Percentiles rank a stretch among this genome's conserved stretches.
Evolutionary conservation across 352 stramenopile species (phyloP).

Genomic region (Phytophthora sojae): DNA sequence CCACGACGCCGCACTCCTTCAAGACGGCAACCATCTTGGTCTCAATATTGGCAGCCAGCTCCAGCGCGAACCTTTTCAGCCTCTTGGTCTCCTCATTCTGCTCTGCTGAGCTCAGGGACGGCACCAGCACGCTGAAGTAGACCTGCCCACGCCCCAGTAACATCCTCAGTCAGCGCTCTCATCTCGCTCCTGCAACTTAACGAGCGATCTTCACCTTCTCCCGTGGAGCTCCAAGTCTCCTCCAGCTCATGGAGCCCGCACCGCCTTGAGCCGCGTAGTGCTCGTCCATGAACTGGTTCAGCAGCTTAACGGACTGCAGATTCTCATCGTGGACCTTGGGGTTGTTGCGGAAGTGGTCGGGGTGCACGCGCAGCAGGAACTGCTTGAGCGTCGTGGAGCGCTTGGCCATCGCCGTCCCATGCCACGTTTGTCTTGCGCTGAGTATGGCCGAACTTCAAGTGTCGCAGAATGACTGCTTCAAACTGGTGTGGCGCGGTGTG

Average conservation of each 20-base stretch:
- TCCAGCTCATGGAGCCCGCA: constrained; percentile 17
- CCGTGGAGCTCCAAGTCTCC: constrained; percentile 6
- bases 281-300: constrained; percentile 80
- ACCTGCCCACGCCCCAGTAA: constrained; percentile 28
- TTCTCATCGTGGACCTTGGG: constrained; percentile 75
- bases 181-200: background rate
- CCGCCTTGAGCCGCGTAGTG: constrained; percentile 31
- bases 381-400: constrained; percentile 70
- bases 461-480: constrained; percentile 21
- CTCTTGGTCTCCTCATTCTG: constrained; percentile 10
- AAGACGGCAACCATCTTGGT: constrained; percentile 57
- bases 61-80: constrained; percentile 60
- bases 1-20: constrained; percentile 53
- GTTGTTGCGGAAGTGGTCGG: constrained; percentile 69
- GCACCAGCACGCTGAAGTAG: constrained; percentile 48
- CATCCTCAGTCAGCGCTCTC: background rate
- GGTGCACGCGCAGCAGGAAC: constrained; percentile 77
- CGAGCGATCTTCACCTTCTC: constrained; percentile 22
- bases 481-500: constrained; percentile 23
- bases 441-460: constrained; percentile 37
- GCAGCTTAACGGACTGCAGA: constrained; percentile 68
- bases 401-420: constrained; percentile 35
- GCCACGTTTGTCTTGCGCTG: constrained; percentile 7
- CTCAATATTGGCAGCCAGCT: constrained; percentile 57
- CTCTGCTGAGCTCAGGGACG: constrained; percentile 6